Percentiles rank a stretch among this genome's conserved stretches.
Evolutionary conservation across 2,329 filamentous ascomycete species (phyloP).

Genomic region (Graphilbum fragrans): DNA sequence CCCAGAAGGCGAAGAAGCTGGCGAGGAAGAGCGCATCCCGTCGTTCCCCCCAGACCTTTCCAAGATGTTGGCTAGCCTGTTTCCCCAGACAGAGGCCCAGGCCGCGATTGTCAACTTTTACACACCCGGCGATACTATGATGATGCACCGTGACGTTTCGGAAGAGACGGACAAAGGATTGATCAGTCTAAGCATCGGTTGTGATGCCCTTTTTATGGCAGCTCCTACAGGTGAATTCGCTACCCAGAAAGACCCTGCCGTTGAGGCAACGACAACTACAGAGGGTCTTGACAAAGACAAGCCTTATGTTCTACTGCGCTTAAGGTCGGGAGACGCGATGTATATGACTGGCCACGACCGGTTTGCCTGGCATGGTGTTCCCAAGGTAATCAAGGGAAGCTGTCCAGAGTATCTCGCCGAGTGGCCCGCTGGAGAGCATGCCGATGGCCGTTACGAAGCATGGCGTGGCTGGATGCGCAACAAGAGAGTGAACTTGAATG

Average conservation of each 20-base stretch:
- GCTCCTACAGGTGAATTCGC: slow-evolving; percentile 36
- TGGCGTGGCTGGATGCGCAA: slow-evolving; percentile 83
- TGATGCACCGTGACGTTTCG: slow-evolving; percentile 87
- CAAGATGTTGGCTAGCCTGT: slow-evolving; percentile 53
- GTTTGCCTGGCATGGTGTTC: slow-evolving; percentile 92
- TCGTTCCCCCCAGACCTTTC: slow-evolving; percentile 64
- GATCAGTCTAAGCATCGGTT: slow-evolving; percentile 79
- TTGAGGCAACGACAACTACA: not conserved
- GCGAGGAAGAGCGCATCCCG: slow-evolving; percentile 19
- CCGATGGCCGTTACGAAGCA: slow-evolving; percentile 40
- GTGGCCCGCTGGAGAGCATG: slow-evolving; percentile 50
- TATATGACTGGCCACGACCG: slow-evolving; percentile 76
- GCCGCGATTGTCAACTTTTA: slow-evolving; percentile 94
- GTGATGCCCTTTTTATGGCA: slow-evolving; percentile 80
- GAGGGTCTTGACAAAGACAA: slow-evolving; percentile 16
- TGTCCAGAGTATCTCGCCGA: slow-evolving; percentile 63
- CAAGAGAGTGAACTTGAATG: slow-evolving; percentile 86
- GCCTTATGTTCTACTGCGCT: slow-evolving; percentile 46
- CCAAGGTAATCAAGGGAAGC: slow-evolving; percentile 67
- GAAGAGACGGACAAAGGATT: slow-evolving; percentile 70
- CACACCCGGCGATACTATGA: slow-evolving; percentile 78
- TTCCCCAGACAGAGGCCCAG: slow-evolving; percentile 67
- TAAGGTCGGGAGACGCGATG: slow-evolving; percentile 78
- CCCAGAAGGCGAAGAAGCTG: slow-evolving; percentile 27
- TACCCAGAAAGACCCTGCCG: not conserved